phyloP scores from a whole-genome alignment of 345 rosid species.

The Kandelia obovata region DNA sequence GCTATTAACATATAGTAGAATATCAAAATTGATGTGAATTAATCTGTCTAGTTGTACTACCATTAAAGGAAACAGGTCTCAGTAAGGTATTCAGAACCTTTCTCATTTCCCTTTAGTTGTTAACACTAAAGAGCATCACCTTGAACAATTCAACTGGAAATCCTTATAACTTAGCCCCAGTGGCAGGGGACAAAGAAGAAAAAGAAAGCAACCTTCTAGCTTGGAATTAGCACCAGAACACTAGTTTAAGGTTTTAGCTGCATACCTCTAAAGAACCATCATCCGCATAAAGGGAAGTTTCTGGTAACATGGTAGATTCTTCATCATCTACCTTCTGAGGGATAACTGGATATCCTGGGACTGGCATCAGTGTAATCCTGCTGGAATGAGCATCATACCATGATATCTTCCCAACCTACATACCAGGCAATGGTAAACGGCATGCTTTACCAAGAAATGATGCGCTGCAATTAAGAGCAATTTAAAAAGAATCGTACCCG shows the following conservation, averaged over 20 bases:
- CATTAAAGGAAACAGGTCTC: too few species aligned
- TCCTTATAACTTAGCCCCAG: not conserved
- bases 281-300: constrained; percentile 52
- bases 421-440: constrained; percentile 10
- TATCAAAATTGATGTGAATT: too few species aligned
- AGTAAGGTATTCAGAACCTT: too few species aligned
- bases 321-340: constrained; percentile 45
- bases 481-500: constrained; percentile 43
- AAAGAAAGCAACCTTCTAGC: too few species aligned
- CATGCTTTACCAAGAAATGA: constrained; percentile 8
- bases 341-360: constrained; percentile 54
- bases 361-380: constrained; percentile 49
- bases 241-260: too few species aligned
- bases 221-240: too few species aligned
- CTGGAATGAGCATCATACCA: constrained; percentile 48
- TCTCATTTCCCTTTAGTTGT: not conserved
- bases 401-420: constrained; percentile 81
- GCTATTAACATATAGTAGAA: too few species aligned
- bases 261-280: constrained; percentile 79
- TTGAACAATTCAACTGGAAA: not conserved
- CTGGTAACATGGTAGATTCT: constrained; percentile 30
- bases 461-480: constrained; percentile 4
- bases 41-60: too few species aligned
- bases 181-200: too few species aligned
- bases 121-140: not conserved